phyloP scores from a whole-genome alignment of 306 rosid genomes.

The Prunus padus region DNA sequence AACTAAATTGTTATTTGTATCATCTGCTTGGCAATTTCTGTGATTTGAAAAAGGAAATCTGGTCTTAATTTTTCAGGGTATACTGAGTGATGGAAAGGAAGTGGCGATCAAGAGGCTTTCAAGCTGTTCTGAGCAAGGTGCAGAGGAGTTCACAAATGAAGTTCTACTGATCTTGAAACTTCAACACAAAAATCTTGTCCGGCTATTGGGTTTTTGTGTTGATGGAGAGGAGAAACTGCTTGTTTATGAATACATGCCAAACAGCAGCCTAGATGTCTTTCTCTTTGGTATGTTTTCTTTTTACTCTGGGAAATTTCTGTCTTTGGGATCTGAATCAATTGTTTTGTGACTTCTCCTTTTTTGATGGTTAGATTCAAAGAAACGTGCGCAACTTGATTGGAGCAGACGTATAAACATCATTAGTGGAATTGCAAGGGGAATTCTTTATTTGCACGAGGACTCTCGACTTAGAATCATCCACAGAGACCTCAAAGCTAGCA shows the following conservation, averaged over 20 bases:
- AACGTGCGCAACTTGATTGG: constrained; percentile 45
- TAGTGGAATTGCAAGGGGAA: constrained; percentile 56
- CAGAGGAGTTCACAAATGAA: constrained; percentile 63
- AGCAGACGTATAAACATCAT: constrained; percentile 48
- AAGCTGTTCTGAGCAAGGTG: constrained; percentile 52
- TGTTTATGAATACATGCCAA: constrained; percentile 65
- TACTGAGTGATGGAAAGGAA: constrained; percentile 46
- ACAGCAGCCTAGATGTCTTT: constrained; percentile 56
- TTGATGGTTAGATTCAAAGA: constrained; percentile 15
- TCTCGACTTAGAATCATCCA: constrained; percentile 59
- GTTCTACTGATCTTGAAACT: constrained; percentile 57
- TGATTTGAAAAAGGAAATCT: not conserved
- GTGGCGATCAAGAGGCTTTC: constrained; percentile 77
- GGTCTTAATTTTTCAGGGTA: constrained; percentile 40
- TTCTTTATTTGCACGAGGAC: constrained; percentile 65
- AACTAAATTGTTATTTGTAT: not conserved
- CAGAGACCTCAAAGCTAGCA: constrained; percentile 66
- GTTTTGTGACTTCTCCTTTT: not conserved
- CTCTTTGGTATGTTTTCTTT: constrained; percentile 46
- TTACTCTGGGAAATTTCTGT: not conserved
- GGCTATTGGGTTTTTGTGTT: constrained; percentile 62
- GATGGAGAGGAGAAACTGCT: constrained; percentile 59
- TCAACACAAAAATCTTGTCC: constrained; percentile 71
- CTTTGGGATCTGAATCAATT: not conserved
- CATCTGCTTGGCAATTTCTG: not conserved